phyloP scores from a whole-genome alignment of 495 filamentous ascomycete genomes.

The Geopyxis carbonaria region DNA sequence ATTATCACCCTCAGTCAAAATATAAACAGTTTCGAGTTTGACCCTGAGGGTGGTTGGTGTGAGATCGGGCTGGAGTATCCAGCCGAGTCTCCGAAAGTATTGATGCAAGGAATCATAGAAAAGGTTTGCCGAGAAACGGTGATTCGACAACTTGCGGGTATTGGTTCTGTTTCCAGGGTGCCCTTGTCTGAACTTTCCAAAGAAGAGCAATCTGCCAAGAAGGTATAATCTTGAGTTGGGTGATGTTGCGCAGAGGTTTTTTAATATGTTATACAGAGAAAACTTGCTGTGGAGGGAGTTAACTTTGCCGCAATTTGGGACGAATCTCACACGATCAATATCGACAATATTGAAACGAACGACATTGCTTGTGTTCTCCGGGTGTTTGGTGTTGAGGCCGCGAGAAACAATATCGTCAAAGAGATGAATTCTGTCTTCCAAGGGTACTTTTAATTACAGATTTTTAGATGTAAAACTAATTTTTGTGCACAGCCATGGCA shows the following conservation, averaged over 20 bases:
- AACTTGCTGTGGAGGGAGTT: constrained; percentile 53
- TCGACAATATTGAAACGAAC: constrained; percentile 77
- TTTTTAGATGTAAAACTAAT: no score
- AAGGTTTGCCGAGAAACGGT: constrained; percentile 53
- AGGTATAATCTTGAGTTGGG: constrained; percentile 8
- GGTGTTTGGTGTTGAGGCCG: constrained; percentile 86
- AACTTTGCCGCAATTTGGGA: constrained; percentile 78
- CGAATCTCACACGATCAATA: constrained; percentile 70
- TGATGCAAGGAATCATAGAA: constrained; percentile 82
- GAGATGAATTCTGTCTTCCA: constrained; percentile 80
- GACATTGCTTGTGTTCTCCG: constrained; percentile 70
- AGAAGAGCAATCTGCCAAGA: constrained; percentile 19
- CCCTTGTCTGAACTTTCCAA: constrained; percentile 38
- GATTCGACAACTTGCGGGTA: constrained; percentile 67
- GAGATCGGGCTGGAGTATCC: constrained; percentile 72
- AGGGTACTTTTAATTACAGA: constrained; percentile 16
- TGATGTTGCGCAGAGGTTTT: no score
- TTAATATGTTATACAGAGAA: constrained; percentile 13
- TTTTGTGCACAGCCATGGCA: constrained; percentile 71
- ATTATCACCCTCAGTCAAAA: constrained; percentile 25
- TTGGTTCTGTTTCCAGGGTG: constrained; percentile 56
- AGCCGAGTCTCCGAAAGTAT: constrained; percentile 64
- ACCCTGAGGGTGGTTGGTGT: constrained; percentile 59
- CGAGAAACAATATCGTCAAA: constrained; percentile 63
- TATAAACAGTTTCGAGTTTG: constrained; percentile 62